Conservation (phyloP, 2,329 filamentous ascomycete species). For the Aspergillus brasiliensis region DNA sequence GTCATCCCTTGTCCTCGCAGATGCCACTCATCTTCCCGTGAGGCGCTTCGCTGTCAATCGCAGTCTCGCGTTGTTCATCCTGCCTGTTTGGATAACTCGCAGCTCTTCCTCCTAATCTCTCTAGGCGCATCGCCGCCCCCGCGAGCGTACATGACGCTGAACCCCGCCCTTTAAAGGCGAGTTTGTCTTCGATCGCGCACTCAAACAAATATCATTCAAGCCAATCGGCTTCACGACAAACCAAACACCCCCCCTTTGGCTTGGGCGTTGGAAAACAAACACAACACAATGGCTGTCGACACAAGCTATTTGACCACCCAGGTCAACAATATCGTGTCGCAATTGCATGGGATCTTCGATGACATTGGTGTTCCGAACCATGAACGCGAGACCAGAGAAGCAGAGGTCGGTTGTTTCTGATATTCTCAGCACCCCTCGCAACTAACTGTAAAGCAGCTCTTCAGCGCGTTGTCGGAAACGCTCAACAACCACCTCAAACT, state of each 20-base stretch:
- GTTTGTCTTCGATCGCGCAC: neutral
- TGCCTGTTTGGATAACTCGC: conserved; percentile 15
- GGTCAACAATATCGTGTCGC: conserved; percentile 89
- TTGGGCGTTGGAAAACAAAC: conserved; percentile 10
- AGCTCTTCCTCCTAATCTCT: conserved; percentile 1
- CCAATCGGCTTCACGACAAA: neutral
- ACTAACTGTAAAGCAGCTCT: conserved; percentile 63
- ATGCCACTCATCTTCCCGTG: conserved; percentile 19
- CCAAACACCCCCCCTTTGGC: conserved; percentile 6
- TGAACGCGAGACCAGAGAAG: conserved; percentile 86
- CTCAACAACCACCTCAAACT: conserved; percentile 84
- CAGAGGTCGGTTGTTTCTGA: conserved; percentile 66
- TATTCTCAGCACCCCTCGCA: conserved; percentile 2
- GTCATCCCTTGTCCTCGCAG: conserved; percentile 19
- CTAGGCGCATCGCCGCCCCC: conserved; percentile 12
- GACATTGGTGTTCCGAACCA: conserved; percentile 94
- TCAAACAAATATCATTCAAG: neutral
- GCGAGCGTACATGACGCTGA: conserved; percentile 8
- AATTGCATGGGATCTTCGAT: conserved; percentile 93
- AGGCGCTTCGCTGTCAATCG: conserved; percentile 18
- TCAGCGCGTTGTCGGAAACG: conserved; percentile 86
- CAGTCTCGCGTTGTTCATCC: conserved; percentile 19
- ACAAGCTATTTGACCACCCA: conserved; percentile 91
- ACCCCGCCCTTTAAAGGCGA: conserved; percentile 5
- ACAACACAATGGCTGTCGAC: conserved; percentile 65